Evolutionary conservation across 2,329 filamentous ascomycete genomes (phyloP).

Genomic region (Diaporthe sp.): DNA sequence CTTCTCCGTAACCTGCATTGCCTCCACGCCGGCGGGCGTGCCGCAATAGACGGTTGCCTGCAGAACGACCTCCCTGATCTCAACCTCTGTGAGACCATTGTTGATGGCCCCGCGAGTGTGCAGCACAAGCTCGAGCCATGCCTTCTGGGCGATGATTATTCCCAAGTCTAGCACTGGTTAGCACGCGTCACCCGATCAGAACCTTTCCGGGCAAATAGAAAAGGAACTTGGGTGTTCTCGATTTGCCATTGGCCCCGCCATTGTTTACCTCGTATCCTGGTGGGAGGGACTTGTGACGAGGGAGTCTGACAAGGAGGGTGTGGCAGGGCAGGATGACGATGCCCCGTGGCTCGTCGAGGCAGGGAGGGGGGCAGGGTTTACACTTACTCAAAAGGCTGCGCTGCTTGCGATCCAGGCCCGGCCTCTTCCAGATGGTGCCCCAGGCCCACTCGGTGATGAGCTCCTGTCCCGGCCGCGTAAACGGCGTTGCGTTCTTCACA

Average conservation of each 20-base stretch:
- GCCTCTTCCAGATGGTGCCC: slow-evolving; percentile 72
- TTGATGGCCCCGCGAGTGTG: slow-evolving; percentile 71
- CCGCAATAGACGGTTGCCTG: slow-evolving; percentile 56
- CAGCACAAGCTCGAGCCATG: slow-evolving; percentile 66
- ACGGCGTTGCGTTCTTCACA: slow-evolving; percentile 63
- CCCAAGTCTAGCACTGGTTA: slow-evolving; percentile 56
- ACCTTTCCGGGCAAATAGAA: not conserved
- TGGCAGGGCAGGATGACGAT: not conserved
- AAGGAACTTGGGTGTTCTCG: not conserved
- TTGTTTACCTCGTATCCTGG: too few species aligned
- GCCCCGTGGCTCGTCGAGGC: not conserved
- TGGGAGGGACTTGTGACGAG: too few species aligned
- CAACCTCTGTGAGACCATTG: slow-evolving; percentile 67
- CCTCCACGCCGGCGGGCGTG: slow-evolving; percentile 53
- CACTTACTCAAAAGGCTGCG: slow-evolving; percentile 61
- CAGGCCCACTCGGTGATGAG: slow-evolving; percentile 70
- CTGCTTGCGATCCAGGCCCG: slow-evolving; percentile 68
- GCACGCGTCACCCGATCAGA: not conserved
- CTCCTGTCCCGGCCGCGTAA: slow-evolving; percentile 68
- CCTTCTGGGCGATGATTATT: slow-evolving; percentile 71
- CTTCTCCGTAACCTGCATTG: slow-evolving; percentile 41
- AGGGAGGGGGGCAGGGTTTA: too few species aligned
- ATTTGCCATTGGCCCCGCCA: too few species aligned
- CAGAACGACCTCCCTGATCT: slow-evolving; percentile 61
- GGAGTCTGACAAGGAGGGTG: not conserved